phyloP scores from a whole-genome alignment of 192 early-diverging fungal species.

The Coemansia guatemalensis region DNA sequence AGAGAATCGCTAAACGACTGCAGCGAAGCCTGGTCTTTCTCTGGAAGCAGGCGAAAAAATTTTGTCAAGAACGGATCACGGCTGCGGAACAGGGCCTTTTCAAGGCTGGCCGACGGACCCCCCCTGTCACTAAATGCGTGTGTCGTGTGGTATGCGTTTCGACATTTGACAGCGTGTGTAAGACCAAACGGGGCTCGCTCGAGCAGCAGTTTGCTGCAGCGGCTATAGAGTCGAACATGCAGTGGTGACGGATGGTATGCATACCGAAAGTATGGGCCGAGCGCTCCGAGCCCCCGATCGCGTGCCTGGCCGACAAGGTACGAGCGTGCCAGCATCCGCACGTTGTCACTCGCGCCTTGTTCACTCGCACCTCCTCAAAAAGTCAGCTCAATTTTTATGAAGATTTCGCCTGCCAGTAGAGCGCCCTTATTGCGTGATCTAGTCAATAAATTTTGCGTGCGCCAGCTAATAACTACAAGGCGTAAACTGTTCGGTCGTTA shows the following conservation, averaged over 20 bases:
- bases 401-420: background rate
- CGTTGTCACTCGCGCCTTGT: background rate
- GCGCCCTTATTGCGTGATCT: background rate
- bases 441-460: background rate
- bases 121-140: background rate
- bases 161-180: background rate
- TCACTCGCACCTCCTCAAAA: background rate
- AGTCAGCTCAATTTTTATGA: background rate
- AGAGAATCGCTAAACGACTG: constrained; percentile 34
- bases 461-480: background rate
- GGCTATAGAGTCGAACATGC: constrained; percentile 2
- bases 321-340: constrained; percentile 1
- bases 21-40: constrained; percentile 22
- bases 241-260: background rate
- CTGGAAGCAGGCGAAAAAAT: constrained; percentile 34
- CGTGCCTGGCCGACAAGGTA: background rate
- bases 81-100: constrained; percentile 24
- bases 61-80: constrained; percentile 43
- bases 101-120: constrained; percentile 1
- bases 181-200: background rate
- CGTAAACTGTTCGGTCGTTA: background rate
- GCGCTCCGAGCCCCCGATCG: background rate
- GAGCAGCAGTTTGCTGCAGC: background rate
- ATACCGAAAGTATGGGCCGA: background rate
- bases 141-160: background rate